Evolutionary conservation across 441 rosid species (phyloP).

Genomic region (Populus trichocarpa): DNA sequence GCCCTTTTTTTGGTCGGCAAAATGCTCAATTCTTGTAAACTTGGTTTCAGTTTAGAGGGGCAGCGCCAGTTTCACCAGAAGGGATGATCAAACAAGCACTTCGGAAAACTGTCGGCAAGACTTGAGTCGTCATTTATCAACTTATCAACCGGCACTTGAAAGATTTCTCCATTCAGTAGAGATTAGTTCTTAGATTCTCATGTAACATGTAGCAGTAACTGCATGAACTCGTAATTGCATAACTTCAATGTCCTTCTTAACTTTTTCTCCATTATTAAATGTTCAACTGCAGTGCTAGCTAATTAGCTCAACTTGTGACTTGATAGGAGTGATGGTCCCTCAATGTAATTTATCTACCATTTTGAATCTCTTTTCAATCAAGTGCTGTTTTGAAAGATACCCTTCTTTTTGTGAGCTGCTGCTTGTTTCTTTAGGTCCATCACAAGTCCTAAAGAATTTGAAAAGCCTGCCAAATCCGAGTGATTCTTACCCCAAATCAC

Average conservation of each 20-base stretch:
- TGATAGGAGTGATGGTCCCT: not conserved
- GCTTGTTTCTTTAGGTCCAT: not conserved
- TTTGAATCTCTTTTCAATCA: not conserved
- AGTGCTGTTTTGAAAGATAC: not conserved
- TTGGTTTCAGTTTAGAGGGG: constrained; percentile 59
- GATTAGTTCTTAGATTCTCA: not conserved
- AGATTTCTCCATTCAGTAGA: not conserved
- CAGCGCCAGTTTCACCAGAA: constrained; percentile 48
- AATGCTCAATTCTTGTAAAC: not conserved
- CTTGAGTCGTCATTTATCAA: constrained; percentile 19
- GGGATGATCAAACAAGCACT: constrained; percentile 67
- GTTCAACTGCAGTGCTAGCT: not conserved
- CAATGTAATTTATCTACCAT: not conserved
- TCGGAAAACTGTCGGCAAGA: constrained; percentile 46
- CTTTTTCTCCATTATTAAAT: not conserved
- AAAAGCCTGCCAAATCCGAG: not conserved
- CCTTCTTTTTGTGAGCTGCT: not conserved
- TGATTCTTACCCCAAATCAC: not conserved
- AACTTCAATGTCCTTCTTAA: not conserved
- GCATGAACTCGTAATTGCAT: not conserved
- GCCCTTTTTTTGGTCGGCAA: not conserved
- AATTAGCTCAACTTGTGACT: not conserved
- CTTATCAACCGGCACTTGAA: constrained; percentile 9
- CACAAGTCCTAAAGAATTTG: not conserved
- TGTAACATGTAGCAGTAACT: constrained; percentile 7